These are phyloP conservation scores for Chlamydomonas reinhardtii DNA, from an alignment of 163 green algal species.

Conservation along the genomic window DNA sequence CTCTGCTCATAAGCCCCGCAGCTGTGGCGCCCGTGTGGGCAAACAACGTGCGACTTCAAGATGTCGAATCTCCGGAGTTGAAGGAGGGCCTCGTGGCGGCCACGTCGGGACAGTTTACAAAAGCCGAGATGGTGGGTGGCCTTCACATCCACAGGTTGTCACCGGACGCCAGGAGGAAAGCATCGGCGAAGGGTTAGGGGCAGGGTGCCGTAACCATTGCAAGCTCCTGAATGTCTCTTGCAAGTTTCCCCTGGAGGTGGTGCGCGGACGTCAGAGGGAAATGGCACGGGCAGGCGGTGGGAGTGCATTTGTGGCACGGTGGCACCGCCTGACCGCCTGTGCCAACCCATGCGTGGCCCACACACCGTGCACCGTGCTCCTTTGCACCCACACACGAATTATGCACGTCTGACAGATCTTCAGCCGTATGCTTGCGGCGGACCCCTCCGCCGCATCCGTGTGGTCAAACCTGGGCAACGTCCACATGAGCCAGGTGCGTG, in stretches of 20 bases:
- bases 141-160: not conserved
- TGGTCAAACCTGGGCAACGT: slow-evolving; percentile 50
- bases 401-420: slow-evolving; percentile 33
- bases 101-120: slow-evolving; percentile 14
- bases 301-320: too few species aligned
- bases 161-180: too few species aligned
- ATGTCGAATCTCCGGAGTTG: slow-evolving; percentile 31
- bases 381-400: too few species aligned
- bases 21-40: not conserved
- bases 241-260: too few species aligned
- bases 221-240: too few species aligned
- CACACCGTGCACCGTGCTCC: too few species aligned
- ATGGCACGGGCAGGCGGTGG: too few species aligned
- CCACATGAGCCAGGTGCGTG: slow-evolving; percentile 37
- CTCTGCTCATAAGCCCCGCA: not conserved
- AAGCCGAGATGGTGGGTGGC: slow-evolving; percentile 20
- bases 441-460: slow-evolving; percentile 35
- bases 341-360: too few species aligned
- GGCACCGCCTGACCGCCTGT: too few species aligned
- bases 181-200: too few species aligned
- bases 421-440: not conserved
- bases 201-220: too few species aligned
- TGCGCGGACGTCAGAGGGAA: too few species aligned
- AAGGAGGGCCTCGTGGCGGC: slow-evolving; percentile 6
- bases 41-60: slow-evolving; percentile 10